Base-by-base conservation (phyloP, 192 early-diverging fungal genomes). In the Dispira parvispora region DNA sequence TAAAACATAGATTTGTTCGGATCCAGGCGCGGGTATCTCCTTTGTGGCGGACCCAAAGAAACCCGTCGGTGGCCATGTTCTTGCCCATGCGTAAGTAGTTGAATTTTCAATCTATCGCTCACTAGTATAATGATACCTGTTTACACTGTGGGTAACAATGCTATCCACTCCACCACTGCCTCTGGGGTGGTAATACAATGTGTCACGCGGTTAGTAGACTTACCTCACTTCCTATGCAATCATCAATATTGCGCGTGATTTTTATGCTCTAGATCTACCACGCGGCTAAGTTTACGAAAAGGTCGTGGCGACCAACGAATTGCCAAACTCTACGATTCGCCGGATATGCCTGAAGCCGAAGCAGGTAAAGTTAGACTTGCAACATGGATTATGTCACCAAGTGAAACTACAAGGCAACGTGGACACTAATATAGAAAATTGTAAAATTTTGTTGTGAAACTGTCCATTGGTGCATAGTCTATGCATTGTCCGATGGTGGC, bases 11-110 rank as follows among this genome's bases (percentile, higher is more conserved):
- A 73, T 78, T 47, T 71, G 68, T 63, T 70, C 80, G 11, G 80
- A 84, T 62, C 77, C 81, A n/a, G 77, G 79, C 8, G 78, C 71
- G 46, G 74, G 69, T 0, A 72, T 89, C 72, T 83, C 83, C 21
- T 92, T 92, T 73, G 84, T 87, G 0, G 76, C 84, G 16, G 90
- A 92, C 63, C 88, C 90, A 50, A 90, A 91, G 75, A 92, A 92
- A 62, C 90, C 90, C 10, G 81, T 90, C 46, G 86, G 85, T 28
- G 85, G 90, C 0, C 86, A 90, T 61, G 77, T 92, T 2, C 69
- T 90, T 56, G 87, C 84, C 43, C 77, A 83, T 62, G 80, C 77
- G 49, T 66, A 61, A 62, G 71, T n/a, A n/a, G n/a, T n/a, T n/a
- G n/a, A n/a, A n/a, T n/a, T n/a, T n/a, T n/a, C n/a, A n/a, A n/a